Percentiles rank a stretch among this genome's conserved stretches.
These are phyloP conservation scores for Ogataea hybrid DNA, from an alignment of 1,139 yeast species.

Conservation along the genomic window DNA sequence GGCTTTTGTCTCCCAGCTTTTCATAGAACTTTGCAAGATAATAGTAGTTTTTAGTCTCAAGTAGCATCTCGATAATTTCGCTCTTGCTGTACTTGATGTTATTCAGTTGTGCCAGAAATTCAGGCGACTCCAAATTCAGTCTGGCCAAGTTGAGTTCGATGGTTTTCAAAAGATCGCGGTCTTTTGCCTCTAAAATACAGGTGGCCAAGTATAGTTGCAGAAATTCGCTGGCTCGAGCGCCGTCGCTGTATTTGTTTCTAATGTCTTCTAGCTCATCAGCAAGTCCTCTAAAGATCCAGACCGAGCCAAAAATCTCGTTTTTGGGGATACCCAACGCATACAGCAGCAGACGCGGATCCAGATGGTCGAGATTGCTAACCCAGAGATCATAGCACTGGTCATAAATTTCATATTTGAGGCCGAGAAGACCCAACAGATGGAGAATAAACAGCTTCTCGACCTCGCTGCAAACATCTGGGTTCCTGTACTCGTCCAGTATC, in stretches of 20 bases:
- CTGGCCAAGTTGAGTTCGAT: slow-evolving; percentile 41
- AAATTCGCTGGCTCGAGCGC: slow-evolving; percentile 28
- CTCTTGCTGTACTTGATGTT: slow-evolving; percentile 23
- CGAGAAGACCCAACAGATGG: slow-evolving; percentile 36
- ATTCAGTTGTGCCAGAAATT: slow-evolving; percentile 17
- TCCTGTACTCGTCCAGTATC: slow-evolving; percentile 28
- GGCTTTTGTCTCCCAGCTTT: slow-evolving; percentile 29
- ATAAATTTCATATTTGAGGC: slow-evolving; percentile 32
- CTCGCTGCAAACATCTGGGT: slow-evolving; percentile 7
- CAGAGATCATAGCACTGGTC: slow-evolving; percentile 36
- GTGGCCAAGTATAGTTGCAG: slow-evolving; percentile 34
- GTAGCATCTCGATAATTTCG: slow-evolving; percentile 27
- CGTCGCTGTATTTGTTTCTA: slow-evolving; percentile 15
- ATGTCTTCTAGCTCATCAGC: slow-evolving; percentile 28
- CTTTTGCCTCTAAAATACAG: slow-evolving; percentile 36
- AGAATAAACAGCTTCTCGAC: slow-evolving; percentile 35
- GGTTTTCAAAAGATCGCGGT: slow-evolving; percentile 36
- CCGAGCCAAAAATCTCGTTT: slow-evolving; percentile 35
- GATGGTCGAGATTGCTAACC: slow-evolving; percentile 26
- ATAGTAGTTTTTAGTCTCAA: slow-evolving; percentile 32
- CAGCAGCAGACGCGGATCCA: slow-evolving; percentile 50
- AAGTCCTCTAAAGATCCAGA: slow-evolving; percentile 42
- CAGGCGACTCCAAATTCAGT: slow-evolving; percentile 26
- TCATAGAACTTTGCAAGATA: slow-evolving; percentile 38
- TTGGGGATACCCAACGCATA: slow-evolving; percentile 32